A percentile compares a stretch with the other conserved stretches of the same genome.
phyloP scores from a whole-genome alignment of 2,329 filamentous ascomycete genomes.

The Penicillium frequentans region DNA sequence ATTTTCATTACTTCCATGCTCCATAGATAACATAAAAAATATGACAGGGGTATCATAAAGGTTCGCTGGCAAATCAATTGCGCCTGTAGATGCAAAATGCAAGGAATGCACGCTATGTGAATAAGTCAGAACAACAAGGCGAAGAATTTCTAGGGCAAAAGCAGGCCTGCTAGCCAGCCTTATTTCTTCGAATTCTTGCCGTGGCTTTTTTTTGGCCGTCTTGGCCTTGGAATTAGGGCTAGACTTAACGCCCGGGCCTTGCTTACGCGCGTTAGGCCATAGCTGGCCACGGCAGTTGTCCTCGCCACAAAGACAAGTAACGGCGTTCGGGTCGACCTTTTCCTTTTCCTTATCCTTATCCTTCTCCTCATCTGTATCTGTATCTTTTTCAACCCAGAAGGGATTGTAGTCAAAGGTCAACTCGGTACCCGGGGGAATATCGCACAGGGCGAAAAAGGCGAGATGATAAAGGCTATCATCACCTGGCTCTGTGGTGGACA shows the following conservation, averaged over 20 bases:
- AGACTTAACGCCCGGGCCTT: constrained; percentile 19
- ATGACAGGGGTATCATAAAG: not conserved
- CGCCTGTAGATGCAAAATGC: not conserved
- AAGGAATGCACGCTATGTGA: not conserved
- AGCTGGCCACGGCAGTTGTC: constrained; percentile 45
- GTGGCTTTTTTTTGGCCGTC: not conserved
- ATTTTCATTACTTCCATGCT: not conserved
- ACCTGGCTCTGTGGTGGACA: constrained; percentile 38
- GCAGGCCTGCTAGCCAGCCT: too few relatives aligned
- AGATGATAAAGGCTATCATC: constrained; percentile 46
- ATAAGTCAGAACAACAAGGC: not conserved
- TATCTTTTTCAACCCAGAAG: constrained; percentile 8
- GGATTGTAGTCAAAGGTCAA: constrained; percentile 52
- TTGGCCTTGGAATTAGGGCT: not conserved
- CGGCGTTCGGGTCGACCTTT: constrained; percentile 37
- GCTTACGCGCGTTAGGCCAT: constrained; percentile 44
- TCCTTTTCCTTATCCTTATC: constrained; percentile 15
- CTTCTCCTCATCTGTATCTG: constrained; percentile 10
- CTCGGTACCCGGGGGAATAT: constrained; percentile 44
- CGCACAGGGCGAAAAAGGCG: constrained; percentile 47
- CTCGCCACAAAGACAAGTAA: constrained; percentile 47
- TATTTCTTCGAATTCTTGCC: too few relatives aligned
- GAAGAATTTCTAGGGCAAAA: not conserved
- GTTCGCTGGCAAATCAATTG: not conserved
- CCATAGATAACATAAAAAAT: not conserved